A percentile compares a stretch with the other conserved stretches of the same genome.
Conservation (phyloP, 352 stramenopile genomes). For the Aphanomyces invadans region DNA sequence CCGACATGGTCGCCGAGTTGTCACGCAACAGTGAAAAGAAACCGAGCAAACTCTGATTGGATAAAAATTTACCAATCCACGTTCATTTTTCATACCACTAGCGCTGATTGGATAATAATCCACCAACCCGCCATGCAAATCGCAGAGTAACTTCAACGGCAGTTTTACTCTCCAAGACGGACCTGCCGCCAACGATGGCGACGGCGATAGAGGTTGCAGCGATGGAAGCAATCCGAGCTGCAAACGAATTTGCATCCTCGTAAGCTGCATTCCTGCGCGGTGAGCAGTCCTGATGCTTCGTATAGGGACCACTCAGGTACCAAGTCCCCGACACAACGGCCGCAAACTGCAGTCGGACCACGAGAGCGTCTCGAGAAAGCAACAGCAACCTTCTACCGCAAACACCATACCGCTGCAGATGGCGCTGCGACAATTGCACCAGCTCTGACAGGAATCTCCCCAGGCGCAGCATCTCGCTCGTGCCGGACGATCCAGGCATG, state of each 20-base stretch:
- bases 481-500: not conserved
- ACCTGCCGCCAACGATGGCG: not conserved
- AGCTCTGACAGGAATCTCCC: not conserved
- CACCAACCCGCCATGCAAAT: not conserved
- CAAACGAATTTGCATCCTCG: not conserved
- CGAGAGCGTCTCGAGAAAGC: not conserved
- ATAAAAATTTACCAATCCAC: not conserved
- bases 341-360: not conserved
- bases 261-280: not conserved
- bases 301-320: not conserved
- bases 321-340: not conserved
- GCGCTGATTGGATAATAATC: conserved; percentile 16
- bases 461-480: not conserved
- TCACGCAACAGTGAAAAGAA: conserved; percentile 77
- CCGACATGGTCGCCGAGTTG: conserved; percentile 60
- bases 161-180: not conserved
- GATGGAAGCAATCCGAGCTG: conserved; percentile 7
- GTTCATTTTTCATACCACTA: not conserved
- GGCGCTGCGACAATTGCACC: not conserved
- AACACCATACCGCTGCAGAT: not conserved
- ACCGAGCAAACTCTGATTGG: conserved; percentile 26
- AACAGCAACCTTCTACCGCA: not conserved
- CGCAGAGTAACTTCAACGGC: not conserved
- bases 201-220: conserved; percentile 2
- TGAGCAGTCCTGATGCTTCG: not conserved